Evolutionary conservation across 257 asterid species (phyloP).

Genomic region (Primulina huaijiensis): DNA sequence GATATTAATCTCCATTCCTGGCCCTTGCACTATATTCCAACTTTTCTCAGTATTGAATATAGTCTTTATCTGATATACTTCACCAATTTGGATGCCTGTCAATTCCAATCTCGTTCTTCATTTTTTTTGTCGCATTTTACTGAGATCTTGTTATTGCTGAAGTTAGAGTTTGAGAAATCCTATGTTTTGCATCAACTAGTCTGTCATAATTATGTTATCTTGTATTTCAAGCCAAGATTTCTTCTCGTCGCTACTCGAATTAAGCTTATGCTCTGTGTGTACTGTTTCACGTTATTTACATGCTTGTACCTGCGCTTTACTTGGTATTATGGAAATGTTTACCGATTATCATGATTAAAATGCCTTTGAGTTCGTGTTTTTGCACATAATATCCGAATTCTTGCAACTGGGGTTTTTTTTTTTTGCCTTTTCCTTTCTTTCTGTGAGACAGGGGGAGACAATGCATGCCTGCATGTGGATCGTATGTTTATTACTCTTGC

Average conservation of each 20-base stretch:
- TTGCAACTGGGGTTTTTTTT: too few relatives aligned
- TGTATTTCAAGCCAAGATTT: background rate
- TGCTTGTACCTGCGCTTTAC: background rate
- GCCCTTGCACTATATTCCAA: slow-evolving; percentile 2
- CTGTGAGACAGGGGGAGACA: too few relatives aligned
- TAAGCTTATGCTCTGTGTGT: background rate
- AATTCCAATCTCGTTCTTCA: slow-evolving; percentile 5
- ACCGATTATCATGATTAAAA: too few relatives aligned
- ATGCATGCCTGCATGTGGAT: too few relatives aligned
- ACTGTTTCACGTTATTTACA: background rate
- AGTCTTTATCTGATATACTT: slow-evolving; percentile 18
- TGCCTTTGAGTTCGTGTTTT: too few relatives aligned
- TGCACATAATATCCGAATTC: too few relatives aligned
- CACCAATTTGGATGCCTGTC: slow-evolving; percentile 24
- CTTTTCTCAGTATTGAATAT: slow-evolving; percentile 21
- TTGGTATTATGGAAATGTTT: background rate
- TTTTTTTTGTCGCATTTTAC: background rate
- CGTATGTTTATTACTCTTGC: too few relatives aligned
- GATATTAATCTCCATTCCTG: slow-evolving; percentile 22
- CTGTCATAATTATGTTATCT: background rate
- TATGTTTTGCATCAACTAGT: too few relatives aligned
- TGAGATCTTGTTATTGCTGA: background rate
- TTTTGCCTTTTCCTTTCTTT: too few relatives aligned
- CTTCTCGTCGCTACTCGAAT: background rate
- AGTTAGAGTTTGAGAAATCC: background rate